Evolutionary conservation across 768 basidiomycete genomes (phyloP).

Genomic region (Mycena alexandri): DNA sequence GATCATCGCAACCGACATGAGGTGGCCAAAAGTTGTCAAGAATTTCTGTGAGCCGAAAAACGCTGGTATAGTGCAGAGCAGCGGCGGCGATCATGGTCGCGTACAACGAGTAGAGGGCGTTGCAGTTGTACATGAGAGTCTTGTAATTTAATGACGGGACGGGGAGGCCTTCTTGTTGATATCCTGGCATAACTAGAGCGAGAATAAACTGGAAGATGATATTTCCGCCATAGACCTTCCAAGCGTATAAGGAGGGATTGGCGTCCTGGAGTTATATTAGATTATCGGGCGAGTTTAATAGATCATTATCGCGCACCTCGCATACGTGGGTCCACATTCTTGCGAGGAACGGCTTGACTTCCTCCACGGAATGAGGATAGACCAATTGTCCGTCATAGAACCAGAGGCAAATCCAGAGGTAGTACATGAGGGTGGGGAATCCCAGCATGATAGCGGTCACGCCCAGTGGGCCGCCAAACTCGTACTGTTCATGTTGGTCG

Average conservation of each 20-base stretch:
- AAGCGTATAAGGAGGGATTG: slow-evolving; percentile 88
- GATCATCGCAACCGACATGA: slow-evolving; percentile 97
- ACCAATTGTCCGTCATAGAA: slow-evolving; percentile 92
- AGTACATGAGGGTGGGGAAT: slow-evolving; percentile 97
- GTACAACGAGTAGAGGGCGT: slow-evolving; percentile 89
- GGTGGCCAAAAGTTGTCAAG: slow-evolving; percentile 96
- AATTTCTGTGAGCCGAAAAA: slow-evolving; percentile 93
- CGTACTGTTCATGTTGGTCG: slow-evolving; percentile 82
- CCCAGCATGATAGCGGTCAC: slow-evolving; percentile 93
- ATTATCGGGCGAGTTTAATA: too few relatives aligned
- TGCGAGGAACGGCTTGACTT: slow-evolving; percentile 81
- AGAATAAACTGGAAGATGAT: slow-evolving; percentile 91
- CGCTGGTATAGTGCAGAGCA: slow-evolving; percentile 79
- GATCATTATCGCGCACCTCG: slow-evolving; percentile 61
- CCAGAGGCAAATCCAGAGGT: slow-evolving; percentile 97
- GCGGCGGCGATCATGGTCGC: slow-evolving; percentile 82
- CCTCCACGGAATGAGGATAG: slow-evolving; percentile 73
- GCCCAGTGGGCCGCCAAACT: slow-evolving; percentile 96
- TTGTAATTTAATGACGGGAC: slow-evolving; percentile 95
- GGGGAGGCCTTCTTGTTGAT: slow-evolving; percentile 94
- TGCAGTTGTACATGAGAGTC: slow-evolving; percentile 96
- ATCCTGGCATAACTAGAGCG: slow-evolving; percentile 92
- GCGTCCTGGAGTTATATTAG: slow-evolving; percentile 75
- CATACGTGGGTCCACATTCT: slow-evolving; percentile 90
- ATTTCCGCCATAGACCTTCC: slow-evolving; percentile 91